Conservation (phyloP, 495 filamentous ascomycete species). For the Aspergillus bertholletiae region DNA sequence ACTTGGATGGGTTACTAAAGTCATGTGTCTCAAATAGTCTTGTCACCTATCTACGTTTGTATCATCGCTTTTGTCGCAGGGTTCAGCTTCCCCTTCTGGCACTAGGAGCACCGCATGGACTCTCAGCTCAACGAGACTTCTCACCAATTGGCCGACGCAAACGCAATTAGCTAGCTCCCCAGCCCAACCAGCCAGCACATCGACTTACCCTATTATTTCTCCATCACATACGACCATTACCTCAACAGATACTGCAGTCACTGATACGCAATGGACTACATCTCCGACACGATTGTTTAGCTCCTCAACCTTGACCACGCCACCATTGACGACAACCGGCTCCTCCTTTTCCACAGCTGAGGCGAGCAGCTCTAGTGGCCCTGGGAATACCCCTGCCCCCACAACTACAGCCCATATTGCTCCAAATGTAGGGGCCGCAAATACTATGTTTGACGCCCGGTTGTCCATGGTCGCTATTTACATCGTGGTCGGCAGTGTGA, state of each 20-base stretch:
- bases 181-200: background rate
- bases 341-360: background rate
- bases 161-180: background rate
- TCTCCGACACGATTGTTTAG: background rate
- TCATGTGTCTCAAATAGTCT: slow-evolving; percentile 31
- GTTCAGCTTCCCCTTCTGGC: slow-evolving; percentile 44
- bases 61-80: slow-evolving; percentile 41
- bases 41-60: slow-evolving; percentile 47
- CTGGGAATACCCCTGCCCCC: background rate
- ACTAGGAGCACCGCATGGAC: slow-evolving; percentile 25
- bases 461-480: slow-evolving; percentile 15
- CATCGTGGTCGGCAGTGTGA: slow-evolving; percentile 14
- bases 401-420: slow-evolving; percentile 9
- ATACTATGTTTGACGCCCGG: slow-evolving; percentile 5
- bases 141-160: background rate
- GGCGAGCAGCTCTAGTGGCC: background rate
- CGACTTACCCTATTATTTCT: background rate
- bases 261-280: too few species aligned
- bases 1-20: slow-evolving; percentile 24
- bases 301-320: background rate
- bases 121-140: slow-evolving; percentile 7
- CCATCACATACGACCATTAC: background rate
- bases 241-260: background rate
- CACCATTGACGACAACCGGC: background rate
- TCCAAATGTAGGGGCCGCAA: slow-evolving; percentile 16